phyloP scores from a whole-genome alignment of 1,284 basidiomycete species.

The Afroboletus lepidellus region DNA sequence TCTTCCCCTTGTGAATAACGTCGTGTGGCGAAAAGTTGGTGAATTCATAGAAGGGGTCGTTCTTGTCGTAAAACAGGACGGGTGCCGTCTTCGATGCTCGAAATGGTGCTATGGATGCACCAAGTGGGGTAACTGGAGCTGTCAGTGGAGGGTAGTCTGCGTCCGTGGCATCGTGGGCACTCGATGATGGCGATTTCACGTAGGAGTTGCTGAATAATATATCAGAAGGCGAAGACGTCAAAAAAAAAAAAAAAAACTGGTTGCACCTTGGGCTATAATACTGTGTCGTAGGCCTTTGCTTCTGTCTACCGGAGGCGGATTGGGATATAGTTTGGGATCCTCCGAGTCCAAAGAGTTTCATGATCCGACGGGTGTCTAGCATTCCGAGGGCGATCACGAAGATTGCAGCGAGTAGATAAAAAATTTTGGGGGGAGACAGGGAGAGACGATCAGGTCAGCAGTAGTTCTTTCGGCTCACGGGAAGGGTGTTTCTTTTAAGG shows the following conservation, averaged over 20 bases:
- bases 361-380: conserved; percentile 36
- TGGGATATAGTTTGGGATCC: conserved; percentile 28
- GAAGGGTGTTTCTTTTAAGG: conserved; percentile 26
- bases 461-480: conserved; percentile 17
- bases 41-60: conserved; percentile 63
- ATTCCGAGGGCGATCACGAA: conserved; percentile 30
- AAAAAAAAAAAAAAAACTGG: not conserved
- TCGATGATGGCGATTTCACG: conserved; percentile 16
- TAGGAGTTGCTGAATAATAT: conserved; percentile 12
- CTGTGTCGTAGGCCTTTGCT: conserved; percentile 27
- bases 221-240: conserved; percentile 3
- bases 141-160: conserved; percentile 35
- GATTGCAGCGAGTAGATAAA: conserved; percentile 23
- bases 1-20: conserved; percentile 53
- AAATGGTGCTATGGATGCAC: conserved; percentile 32
- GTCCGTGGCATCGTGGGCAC: conserved; percentile 8
- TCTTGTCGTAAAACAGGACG: conserved; percentile 59
- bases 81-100: conserved; percentile 31
- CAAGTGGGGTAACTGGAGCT: conserved; percentile 29
- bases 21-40: conserved; percentile 67
- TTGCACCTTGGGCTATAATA: conserved; percentile 24
- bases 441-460: conserved; percentile 14
- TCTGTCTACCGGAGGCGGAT: conserved; percentile 21
- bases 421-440: conserved; percentile 27
- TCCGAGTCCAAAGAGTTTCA: conserved; percentile 34